phyloP scores from a whole-genome alignment of 768 basidiomycete genomes.

The Lenzites betulinus region DNA sequence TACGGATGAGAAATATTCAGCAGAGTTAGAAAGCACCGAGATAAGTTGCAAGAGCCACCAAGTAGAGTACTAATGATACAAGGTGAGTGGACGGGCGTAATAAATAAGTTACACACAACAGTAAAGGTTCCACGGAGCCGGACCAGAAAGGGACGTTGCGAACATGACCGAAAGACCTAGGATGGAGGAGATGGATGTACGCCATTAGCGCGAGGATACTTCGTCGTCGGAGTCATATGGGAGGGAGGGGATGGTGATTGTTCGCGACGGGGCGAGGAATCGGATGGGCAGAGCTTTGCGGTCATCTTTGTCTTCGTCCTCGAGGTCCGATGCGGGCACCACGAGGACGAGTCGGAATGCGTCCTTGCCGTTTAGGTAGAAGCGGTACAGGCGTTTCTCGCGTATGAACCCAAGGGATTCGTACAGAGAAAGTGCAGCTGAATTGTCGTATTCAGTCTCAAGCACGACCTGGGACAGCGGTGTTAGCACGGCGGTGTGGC shows the following conservation, averaged over 20 bases:
- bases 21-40: background rate
- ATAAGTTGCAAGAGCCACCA: background rate
- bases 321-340: constrained; percentile 38
- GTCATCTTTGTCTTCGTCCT: constrained; percentile 15
- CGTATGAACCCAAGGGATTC: constrained; percentile 92
- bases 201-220: constrained; percentile 26
- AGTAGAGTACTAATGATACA: constrained; percentile 17
- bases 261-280: constrained; percentile 26
- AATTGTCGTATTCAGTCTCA: constrained; percentile 95
- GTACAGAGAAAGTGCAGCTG: constrained; percentile 85
- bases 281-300: constrained; percentile 11
- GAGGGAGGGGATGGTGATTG: constrained; percentile 22
- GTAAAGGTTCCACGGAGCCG: background rate
- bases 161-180: background rate
- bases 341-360: constrained; percentile 82
- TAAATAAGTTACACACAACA: constrained; percentile 22
- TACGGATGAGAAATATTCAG: background rate
- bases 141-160: background rate
- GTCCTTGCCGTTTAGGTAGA: constrained; percentile 97
- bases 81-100: constrained; percentile 1
- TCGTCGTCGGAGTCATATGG: constrained; percentile 31
- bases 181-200: background rate
- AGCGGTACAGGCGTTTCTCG: constrained; percentile 91
- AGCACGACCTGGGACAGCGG: constrained; percentile 68
- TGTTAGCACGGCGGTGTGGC: background rate